Percentiles rank a stretch among this genome's conserved stretches.
Evolutionary conservation across 2,329 filamentous ascomycete genomes (phyloP).

Genomic region (Epichloe typhina): DNA sequence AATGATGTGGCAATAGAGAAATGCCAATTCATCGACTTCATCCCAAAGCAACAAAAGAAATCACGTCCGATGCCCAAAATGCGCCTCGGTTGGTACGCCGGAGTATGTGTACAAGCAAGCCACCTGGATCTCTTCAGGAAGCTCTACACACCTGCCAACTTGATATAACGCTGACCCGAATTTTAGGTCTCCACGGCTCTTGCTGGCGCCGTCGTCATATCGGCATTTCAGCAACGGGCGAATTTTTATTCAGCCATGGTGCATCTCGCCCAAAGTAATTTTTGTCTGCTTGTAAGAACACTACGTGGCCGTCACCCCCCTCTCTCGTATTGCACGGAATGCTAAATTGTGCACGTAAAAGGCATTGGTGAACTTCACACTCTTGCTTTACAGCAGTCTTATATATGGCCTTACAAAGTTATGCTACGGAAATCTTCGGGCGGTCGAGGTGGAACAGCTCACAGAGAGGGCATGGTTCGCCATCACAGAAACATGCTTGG

Average conservation of each 20-base stretch:
- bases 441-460: conserved; percentile 90
- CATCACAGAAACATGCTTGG: conserved; percentile 88
- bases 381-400: conserved; percentile 67
- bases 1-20: conserved; percentile 3
- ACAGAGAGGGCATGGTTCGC: conserved; percentile 98
- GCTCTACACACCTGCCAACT: conserved; percentile 1
- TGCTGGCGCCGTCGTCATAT: conserved; percentile 70
- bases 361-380: conserved; percentile 84
- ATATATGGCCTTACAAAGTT: conserved; percentile 81
- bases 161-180: conserved; percentile 10
- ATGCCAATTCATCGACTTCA: not conserved
- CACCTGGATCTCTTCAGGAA: not conserved
- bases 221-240: conserved; percentile 84
- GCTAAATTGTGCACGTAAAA: conserved; percentile 20
- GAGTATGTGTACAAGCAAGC: conserved; percentile 32
- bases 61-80: conserved; percentile 28
- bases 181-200: conserved; percentile 65
- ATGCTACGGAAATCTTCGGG: conserved; percentile 79
- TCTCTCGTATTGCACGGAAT: not conserved
- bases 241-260: conserved; percentile 99
- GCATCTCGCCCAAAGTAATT: conserved; percentile 90
- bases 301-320: conserved; percentile 1
- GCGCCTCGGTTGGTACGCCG: conserved; percentile 47
- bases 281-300: conserved; percentile 68
- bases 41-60: not conserved